These are phyloP conservation scores for Anthracocystis panici-leucophaei DNA, from an alignment of 1,284 basidiomycete species.

Conservation along the genomic window DNA sequence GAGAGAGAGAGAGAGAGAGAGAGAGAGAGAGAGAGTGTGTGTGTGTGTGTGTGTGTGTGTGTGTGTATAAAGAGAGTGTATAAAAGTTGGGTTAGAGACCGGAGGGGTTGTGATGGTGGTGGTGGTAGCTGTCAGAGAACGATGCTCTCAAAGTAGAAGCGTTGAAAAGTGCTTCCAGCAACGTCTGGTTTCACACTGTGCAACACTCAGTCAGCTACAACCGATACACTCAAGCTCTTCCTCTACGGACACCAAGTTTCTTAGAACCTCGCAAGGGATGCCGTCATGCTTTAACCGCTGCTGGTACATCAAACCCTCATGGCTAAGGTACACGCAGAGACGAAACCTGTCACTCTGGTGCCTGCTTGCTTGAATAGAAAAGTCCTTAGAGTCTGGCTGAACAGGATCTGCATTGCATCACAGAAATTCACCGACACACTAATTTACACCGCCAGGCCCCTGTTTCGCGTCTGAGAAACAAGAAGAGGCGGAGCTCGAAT, in stretches of 20 bases:
- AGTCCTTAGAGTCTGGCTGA: constrained; percentile 13
- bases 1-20: neutral
- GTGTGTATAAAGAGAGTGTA: constrained; percentile 20
- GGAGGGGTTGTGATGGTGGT: constrained; percentile 8
- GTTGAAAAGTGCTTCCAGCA: constrained; percentile 12
- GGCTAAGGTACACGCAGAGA: neutral
- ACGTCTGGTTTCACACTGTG: neutral
- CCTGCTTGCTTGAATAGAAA: constrained; percentile 29
- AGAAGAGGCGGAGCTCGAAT: constrained; percentile 24
- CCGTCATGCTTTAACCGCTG: too few relatives aligned
- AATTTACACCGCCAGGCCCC: too few relatives aligned
- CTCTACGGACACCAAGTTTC: too few relatives aligned
- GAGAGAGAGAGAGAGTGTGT: too few relatives aligned
- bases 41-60: neutral
- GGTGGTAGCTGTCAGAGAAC: neutral
- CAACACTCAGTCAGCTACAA: constrained; percentile 6
- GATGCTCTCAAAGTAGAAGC: neutral
- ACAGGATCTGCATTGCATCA: constrained; percentile 3
- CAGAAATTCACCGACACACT: constrained; percentile 8
- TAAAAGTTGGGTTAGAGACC: constrained; percentile 8
- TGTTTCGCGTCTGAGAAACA: constrained; percentile 34
- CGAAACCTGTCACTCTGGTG: too few relatives aligned
- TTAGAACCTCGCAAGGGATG: too few relatives aligned
- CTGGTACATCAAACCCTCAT: too few relatives aligned
- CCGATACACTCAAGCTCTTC: too few relatives aligned